A percentile compares a stretch with the other conserved stretches of the same genome.
These are phyloP conservation scores for Pseudotulostoma volvatum DNA, from an alignment of 495 filamentous ascomycete genomes.

Conservation along the genomic window DNA sequence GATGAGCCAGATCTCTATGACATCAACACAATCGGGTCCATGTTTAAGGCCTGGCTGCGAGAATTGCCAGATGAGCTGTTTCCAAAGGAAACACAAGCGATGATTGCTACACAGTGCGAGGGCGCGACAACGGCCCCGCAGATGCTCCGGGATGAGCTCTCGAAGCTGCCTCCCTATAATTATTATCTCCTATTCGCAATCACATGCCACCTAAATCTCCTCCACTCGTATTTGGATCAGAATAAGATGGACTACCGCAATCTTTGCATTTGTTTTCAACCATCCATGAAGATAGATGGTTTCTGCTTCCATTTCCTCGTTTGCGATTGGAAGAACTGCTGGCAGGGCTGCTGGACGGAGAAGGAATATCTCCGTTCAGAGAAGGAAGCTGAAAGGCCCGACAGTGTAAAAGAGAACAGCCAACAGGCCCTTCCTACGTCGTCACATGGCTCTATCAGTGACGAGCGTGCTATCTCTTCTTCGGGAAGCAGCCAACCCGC, in stretches of 20 bases:
- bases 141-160: constrained; percentile 73
- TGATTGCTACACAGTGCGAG: constrained; percentile 55
- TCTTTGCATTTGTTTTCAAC: constrained; percentile 87
- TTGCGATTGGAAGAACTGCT: constrained; percentile 83
- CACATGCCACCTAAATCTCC: constrained; percentile 77
- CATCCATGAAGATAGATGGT: constrained; percentile 78
- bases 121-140: constrained; percentile 64
- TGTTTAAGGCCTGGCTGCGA: constrained; percentile 89
- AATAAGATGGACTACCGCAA: constrained; percentile 94
- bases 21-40: constrained; percentile 81
- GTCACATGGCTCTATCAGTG: constrained; percentile 5
- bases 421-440: background rate
- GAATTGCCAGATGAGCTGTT: constrained; percentile 84
- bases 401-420: constrained; percentile 5
- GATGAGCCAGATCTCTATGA: constrained; percentile 72
- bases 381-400: constrained; percentile 33
- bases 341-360: constrained; percentile 91
- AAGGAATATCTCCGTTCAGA: constrained; percentile 60
- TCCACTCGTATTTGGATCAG: constrained; percentile 68
- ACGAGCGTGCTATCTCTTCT: constrained; percentile 48
- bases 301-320: constrained; percentile 87
- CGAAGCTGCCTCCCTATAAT: constrained; percentile 77
- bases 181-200: constrained; percentile 94
- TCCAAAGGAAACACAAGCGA: constrained; percentile 59
- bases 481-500: constrained; percentile 43